Base-by-base conservation (phyloP, 345 rosid species). In the Stellera chamaejasme region DNA sequence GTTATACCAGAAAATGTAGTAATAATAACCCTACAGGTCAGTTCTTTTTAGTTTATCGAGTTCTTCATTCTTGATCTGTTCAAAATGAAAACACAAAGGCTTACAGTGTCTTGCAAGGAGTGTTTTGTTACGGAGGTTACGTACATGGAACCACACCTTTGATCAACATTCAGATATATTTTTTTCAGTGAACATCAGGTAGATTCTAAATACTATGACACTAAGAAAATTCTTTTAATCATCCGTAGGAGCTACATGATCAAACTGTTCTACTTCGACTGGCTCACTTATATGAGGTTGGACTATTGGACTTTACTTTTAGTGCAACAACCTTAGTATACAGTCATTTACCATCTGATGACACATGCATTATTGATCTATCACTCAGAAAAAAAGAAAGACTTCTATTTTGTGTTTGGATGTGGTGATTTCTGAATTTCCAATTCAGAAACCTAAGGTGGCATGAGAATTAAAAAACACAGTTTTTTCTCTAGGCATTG, bases 241-340 rank as follows among this genome's bases (percentile, higher is more conserved):
- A 42, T 27, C 26, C 56, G 55, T 57, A 76, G 80, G 77, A 76
- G 52, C 66, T 76, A 52, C 65, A 72, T 15, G 52, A 50, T 53
- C 70, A 75, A 43, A 63, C 60, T 54, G 68, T 72, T 58, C 75
- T 76, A 41, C 60, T 72, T 5, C 80, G 80, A 14, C 27, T 76
- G 50, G 80, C 80, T 7, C 77, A 76, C 61, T 48, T 76, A 61
- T 72, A 52, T 11, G 72, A 72, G 80, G 80, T 62, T 56, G 10
- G 16, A 19, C 23, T 19, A 19, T 19, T 19, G 23, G 39, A 19
- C 9, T 15, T 15, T 7, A 11, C 50, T 26, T 26, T 63, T 12
- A 11, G 11, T 54, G 25, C n/a, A 32, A 3, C 39, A 32, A 32
- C 47, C 28, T 19, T 16, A 36, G 13, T 32, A 32, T 32, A 8